Conservation (phyloP, 352 stramenopile species). For the Phytophthora sojae region DNA sequence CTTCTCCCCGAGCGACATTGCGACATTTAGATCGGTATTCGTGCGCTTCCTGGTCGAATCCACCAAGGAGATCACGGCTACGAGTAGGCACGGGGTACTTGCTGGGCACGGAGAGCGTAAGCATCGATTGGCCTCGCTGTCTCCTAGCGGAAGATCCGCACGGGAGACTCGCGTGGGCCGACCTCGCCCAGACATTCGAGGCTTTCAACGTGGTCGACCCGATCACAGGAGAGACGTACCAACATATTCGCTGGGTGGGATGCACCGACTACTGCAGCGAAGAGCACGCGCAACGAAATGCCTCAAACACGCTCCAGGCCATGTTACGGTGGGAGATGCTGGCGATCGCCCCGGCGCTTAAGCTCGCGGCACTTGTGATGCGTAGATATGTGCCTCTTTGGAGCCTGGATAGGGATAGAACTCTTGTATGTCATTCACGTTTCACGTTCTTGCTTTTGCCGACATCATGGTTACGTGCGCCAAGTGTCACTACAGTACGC, state of each 20-base stretch:
- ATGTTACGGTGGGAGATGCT: conserved; percentile 44
- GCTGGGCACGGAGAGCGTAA: conserved; percentile 43
- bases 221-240: conserved; percentile 20
- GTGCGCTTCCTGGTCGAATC: conserved; percentile 43
- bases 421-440: too few species aligned
- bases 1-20: conserved; percentile 27
- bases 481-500: too few species aligned
- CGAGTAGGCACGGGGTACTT: conserved; percentile 29
- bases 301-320: conserved; percentile 33
- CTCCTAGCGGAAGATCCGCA: background rate
- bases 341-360: conserved; percentile 32
- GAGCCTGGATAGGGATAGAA: too few species aligned
- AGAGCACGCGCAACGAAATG: conserved; percentile 35
- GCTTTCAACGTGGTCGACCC: conserved; percentile 27
- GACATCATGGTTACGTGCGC: too few species aligned
- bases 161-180: conserved; percentile 34
- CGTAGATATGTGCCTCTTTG: too few species aligned
- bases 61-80: conserved; percentile 9
- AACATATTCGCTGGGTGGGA: conserved; percentile 40
- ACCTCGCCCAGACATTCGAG: conserved; percentile 39
- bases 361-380: too few species aligned
- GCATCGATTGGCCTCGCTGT: conserved; percentile 7
- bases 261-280: conserved; percentile 46
- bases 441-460: too few species aligned
- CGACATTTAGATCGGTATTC: conserved; percentile 43